A percentile compares a stretch with the other conserved stretches of the same genome.
These are phyloP conservation scores for Auriscalpium orientale DNA, from an alignment of 768 basidiomycete genomes.

Conservation along the genomic window DNA sequence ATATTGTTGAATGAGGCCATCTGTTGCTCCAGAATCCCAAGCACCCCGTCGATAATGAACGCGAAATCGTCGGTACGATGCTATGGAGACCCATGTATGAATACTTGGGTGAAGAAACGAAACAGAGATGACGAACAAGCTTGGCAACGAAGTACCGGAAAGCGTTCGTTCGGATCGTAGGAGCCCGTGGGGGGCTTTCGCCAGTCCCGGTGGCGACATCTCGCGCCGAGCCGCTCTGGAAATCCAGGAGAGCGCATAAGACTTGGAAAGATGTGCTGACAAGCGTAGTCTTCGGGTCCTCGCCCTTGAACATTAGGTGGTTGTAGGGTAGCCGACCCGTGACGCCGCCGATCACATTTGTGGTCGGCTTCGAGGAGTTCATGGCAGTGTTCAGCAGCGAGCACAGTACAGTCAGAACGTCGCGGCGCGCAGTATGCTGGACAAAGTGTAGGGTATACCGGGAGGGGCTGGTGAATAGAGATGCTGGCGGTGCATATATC, in stretches of 20 bases:
- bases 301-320: slow-evolving; percentile 85
- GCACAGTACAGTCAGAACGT: slow-evolving; percentile 89
- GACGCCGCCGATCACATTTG: slow-evolving; percentile 55
- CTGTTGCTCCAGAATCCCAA: slow-evolving; percentile 64
- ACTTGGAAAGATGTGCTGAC: slow-evolving; percentile 73
- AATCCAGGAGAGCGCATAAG: slow-evolving; percentile 69
- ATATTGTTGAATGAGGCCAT: slow-evolving; percentile 65
- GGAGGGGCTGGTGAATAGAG: slow-evolving; percentile 65
- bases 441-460: slow-evolving; percentile 73
- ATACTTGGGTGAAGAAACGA: background rate
- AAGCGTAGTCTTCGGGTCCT: slow-evolving; percentile 66
- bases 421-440: slow-evolving; percentile 65
- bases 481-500: slow-evolving; percentile 71
- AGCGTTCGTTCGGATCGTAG: slow-evolving; percentile 69
- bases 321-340: slow-evolving; percentile 82
- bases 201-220: slow-evolving; percentile 38
- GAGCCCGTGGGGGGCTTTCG: slow-evolving; percentile 38
- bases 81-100: slow-evolving; percentile 28
- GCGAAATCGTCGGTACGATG: slow-evolving; percentile 87
- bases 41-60: slow-evolving; percentile 72
- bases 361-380: slow-evolving; percentile 49
- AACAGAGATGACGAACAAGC: slow-evolving; percentile 43
- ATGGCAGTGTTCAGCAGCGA: slow-evolving; percentile 88
- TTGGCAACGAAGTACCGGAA: slow-evolving; percentile 92
- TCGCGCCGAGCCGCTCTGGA: slow-evolving; percentile 68